Base-by-base conservation (phyloP, 2,329 filamentous ascomycete genomes). In the Xylaria digitata region DNA sequence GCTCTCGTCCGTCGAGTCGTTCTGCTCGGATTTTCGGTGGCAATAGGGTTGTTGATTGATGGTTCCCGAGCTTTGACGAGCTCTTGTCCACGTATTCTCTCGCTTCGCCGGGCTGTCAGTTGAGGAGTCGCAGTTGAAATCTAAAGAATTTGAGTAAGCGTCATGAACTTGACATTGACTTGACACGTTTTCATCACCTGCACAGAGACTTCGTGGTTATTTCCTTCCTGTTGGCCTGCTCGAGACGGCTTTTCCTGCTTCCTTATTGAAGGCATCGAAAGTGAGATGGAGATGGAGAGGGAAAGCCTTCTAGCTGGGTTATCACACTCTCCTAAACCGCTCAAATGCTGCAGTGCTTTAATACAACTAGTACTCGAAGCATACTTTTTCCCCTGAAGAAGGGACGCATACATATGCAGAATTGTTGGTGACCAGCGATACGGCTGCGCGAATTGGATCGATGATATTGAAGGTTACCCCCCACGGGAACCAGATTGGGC, bases 81-180 rank as follows among this genome's bases (percentile, higher is more conserved):
- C 32, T n/a, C 19, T 53, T 45, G 15, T 43, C 34, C 34, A 61
- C 57, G 57, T 53, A 61, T 43, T 45, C 57, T 52, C 46, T 52
- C 37, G 57, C 48, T 61, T 21, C 48, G 57, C 52, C 48, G 48
- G 37, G 8, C 21, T 21, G 26, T 61, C 21, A 6, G 15, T 61
- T 61, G 9, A 34, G 57, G 48, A 53, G 37, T 34, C n/a, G 37
- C 37, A 23, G 21, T 53, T 26, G 37, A 45, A 34, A 53, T 32
- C 57, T 61, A 45, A 32, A 45, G 3, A 5, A 26, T 15, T 17
- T 45, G 17, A 61, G 48, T 61, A 48, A 61, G 48, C 37, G 9
- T 45, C 34, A 61, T 23, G 48, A 53, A 34, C 34, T 21, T 53
- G 2, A 5, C 37, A 23, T 52, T 32, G 48, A 45, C 7, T 49